Evolutionary conservation across 352 stramenopile species (phyloP), one percentile per base, ranked within the genome.

Genomic region (Globisporangium apiculatum): DNA sequence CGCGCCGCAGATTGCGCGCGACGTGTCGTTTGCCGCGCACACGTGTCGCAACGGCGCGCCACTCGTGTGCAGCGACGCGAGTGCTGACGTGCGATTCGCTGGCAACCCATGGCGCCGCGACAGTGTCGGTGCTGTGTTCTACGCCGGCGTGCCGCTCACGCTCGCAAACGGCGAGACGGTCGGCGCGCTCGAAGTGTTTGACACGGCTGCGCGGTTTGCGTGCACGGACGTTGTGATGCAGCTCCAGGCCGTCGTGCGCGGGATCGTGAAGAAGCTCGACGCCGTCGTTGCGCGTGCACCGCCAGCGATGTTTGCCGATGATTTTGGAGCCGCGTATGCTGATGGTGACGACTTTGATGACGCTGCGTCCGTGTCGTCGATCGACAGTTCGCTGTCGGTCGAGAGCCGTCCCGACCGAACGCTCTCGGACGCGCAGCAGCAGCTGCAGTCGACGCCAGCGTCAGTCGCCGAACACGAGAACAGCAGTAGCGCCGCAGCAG

Each of bases 111-210:
- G 53, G 55, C 60, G 67, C 40, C 67, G 65, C 15, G 78, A 89
- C 15, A 58, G 71, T 24, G 58, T 75, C 1, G 64, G 67, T 14
- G 66, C 68, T 18, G 53, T 56, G 10, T 89, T 91, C 53, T 89
- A 91, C 66, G 83, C 78, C 1, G 84, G 80, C 43, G 86, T 87
- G 47, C 83, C 83, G 9, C 46, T 89, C 18, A 67, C 78, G 48
- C 56, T 88, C 60, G 53, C 55, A 43, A 72, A 72, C 45, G 75
- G 81, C 48, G 65, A 86, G 68, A 72, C 79, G 53, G 52, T 92
- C 55, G 67, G 83, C 45, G 65, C 71, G 53, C 62, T 91, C 61
- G 69, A 90, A 66, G 73, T 88, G 4, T 76, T 79, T 42, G 75
- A 88, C 55, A 46, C 38, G 31, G 60, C 63, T 37, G 53, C 64